Evolutionary conservation across 768 basidiomycete genomes (phyloP), one percentile per base, ranked within the genome.

Genomic region (Agrocybe pediades): DNA sequence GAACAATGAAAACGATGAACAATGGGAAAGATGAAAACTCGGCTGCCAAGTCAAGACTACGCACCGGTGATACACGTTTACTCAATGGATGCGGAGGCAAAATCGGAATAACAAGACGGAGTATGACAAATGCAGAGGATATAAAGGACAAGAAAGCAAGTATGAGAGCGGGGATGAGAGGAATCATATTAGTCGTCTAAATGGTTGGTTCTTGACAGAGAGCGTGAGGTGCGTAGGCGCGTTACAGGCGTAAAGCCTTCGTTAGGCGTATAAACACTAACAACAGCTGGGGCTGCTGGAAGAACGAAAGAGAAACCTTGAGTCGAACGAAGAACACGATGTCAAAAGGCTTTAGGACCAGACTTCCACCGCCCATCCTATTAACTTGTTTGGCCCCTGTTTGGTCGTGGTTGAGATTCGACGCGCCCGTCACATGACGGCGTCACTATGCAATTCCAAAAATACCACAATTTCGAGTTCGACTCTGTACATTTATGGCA

Each of bases 21-120:
- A n/a, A n/a, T n/a, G n/a, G n/a, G n/a, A n/a, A 55, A 46, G 56
- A 45, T 65, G 21, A 64, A 49, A 46, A 59, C 43, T 36, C 20
- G 21, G 29, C 25, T 41, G 45, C 46, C 55, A 46, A 53, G 41
- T 52, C 55, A 55, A 58, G 17, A 43, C 13, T 36, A 76, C 84
- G 55, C 63, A 90, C 88, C 48, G 88, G 87, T 67, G 84, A 78
- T 65, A 88, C 86, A 63, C 85, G 84, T 74, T 82, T 81, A 69
- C 86, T 88, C 66, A 89, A 74, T 23, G 86, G 85, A 60, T 83
- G 80, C 47, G 87, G 87, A 23, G 88, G 88, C 52, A 91, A 67
- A 67, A 90, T 84, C 55, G 89, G 87, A 65, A 89, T 76, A 63
- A 90, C 66, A 66, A 88, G 86, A 67, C 86, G 85, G 65, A 90